Conservation (phyloP, 495 filamentous ascomycete genomes). For the Diplogelasinospora grovesii region DNA sequence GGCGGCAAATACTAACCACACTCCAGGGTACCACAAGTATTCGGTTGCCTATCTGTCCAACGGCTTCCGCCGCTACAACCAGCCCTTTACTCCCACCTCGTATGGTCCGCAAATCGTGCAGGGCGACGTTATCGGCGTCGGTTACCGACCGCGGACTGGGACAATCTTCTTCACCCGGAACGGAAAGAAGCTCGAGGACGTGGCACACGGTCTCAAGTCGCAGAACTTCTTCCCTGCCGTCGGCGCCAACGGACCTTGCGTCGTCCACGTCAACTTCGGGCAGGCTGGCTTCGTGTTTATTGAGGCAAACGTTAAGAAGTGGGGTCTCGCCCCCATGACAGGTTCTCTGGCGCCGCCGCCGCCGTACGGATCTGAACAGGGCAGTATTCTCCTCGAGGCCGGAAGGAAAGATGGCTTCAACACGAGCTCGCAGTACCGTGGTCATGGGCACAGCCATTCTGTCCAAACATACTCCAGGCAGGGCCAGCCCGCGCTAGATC, state of each 20-base stretch:
- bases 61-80: constrained; percentile 81
- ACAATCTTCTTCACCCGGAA: constrained; percentile 98
- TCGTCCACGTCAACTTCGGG: constrained; percentile 93
- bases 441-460: constrained; percentile 43
- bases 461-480: constrained; percentile 31
- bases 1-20: constrained; percentile 4
- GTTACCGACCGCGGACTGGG: constrained; percentile 89
- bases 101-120: constrained; percentile 83
- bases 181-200: constrained; percentile 92
- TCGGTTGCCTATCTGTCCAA: constrained; percentile 86
- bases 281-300: constrained; percentile 98
- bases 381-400: constrained; percentile 87
- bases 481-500: constrained; percentile 24
- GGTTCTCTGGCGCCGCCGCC: constrained; percentile 92
- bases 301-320: constrained; percentile 99
- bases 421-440: constrained; percentile 49
- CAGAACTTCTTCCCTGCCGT: constrained; percentile 97
- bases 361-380: constrained; percentile 93
- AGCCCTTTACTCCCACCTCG: constrained; percentile 69
- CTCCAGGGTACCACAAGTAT: constrained; percentile 76
- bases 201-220: constrained; percentile 83
- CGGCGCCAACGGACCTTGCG: constrained; percentile 87
- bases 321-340: constrained; percentile 93
- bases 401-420: constrained; percentile 61
- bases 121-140: constrained; percentile 93